These are phyloP conservation scores for Verticillium dahliae DNA, from an alignment of 2,329 filamentous ascomycete species.

Conservation along the genomic window DNA sequence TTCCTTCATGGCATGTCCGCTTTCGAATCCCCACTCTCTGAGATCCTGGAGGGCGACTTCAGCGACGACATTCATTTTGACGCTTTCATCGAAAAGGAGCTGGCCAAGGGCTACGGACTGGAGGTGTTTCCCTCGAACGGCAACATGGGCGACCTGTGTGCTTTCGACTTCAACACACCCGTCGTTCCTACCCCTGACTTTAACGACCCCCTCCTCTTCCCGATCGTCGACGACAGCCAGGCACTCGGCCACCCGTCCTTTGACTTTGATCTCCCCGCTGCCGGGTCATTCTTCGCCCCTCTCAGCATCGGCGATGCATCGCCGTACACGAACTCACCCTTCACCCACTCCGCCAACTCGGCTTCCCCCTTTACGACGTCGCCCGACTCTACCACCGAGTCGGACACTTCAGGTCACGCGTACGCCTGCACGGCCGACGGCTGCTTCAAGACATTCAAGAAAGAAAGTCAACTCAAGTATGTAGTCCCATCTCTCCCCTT, in stretches of 20 bases:
- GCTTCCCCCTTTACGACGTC: not conserved
- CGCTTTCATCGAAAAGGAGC: not conserved
- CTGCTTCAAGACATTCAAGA: slow-evolving; percentile 12
- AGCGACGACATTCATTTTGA: not conserved
- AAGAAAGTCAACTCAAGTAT: slow-evolving; percentile 11
- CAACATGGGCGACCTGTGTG: slow-evolving; percentile 4
- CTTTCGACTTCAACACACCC: slow-evolving; percentile 2
- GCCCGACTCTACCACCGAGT: slow-evolving; percentile 1
- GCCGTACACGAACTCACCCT: not conserved
- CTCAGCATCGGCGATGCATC: slow-evolving; percentile 3
- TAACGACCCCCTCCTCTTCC: slow-evolving; percentile 6
- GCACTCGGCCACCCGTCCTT: slow-evolving; percentile 1
- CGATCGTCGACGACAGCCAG: slow-evolving; percentile 5
- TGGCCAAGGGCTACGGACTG: not conserved
- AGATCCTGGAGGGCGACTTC: not conserved
- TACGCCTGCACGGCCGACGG: slow-evolving; percentile 8
- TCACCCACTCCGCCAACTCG: slow-evolving; percentile 4
- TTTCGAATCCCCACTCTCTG: slow-evolving; percentile 1
- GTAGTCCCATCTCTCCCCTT: not conserved
- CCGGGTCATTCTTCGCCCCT: not conserved
- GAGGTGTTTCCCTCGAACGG: not conserved
- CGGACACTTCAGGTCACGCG: slow-evolving; percentile 1
- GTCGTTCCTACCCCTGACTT: not conserved
- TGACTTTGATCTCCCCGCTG: slow-evolving; percentile 5
- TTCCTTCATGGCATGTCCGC: not conserved